These are phyloP conservation scores for Kurtzmaniella quercitrusa DNA, from an alignment of 1,139 yeast species.

Conservation along the genomic window DNA sequence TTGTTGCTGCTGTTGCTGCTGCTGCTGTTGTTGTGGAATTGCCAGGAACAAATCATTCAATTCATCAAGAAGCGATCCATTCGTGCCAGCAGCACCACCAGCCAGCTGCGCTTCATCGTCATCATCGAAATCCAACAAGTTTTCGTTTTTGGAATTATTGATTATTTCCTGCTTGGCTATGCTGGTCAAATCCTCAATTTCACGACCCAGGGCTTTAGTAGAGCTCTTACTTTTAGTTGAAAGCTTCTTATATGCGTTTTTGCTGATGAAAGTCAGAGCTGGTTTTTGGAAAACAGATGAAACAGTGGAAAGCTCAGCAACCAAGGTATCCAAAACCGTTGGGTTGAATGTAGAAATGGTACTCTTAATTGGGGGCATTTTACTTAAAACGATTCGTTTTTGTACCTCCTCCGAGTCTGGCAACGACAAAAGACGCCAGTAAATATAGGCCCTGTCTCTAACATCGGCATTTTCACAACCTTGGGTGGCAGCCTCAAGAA, in stretches of 20 bases:
- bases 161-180: conserved; percentile 77
- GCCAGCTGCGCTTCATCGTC: conserved; percentile 34
- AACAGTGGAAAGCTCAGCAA: conserved; percentile 76
- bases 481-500: conserved; percentile 74
- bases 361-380: conserved; percentile 67
- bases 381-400: conserved; percentile 52
- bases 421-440: conserved; percentile 86
- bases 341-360: conserved; percentile 73
- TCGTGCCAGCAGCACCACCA: conserved; percentile 12
- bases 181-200: conserved; percentile 72
- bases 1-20: conserved; percentile 8
- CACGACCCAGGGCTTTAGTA: conserved; percentile 27
- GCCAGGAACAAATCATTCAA: conserved; percentile 62
- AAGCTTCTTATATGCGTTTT: conserved; percentile 23
- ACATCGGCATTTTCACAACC: conserved; percentile 87
- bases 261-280: conserved; percentile 59
- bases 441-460: conserved; percentile 88
- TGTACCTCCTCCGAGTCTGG: conserved; percentile 39
- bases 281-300: conserved; percentile 92
- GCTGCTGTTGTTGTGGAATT: conserved; percentile 6
- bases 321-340: conserved; percentile 58
- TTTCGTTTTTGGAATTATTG: conserved; percentile 67
- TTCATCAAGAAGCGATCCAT: conserved; percentile 48
- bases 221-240: conserved; percentile 20
- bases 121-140: conserved; percentile 77